Evolutionary conservation across 2,329 filamentous ascomycete species (phyloP).

Genomic region (Zalaria obscura): DNA sequence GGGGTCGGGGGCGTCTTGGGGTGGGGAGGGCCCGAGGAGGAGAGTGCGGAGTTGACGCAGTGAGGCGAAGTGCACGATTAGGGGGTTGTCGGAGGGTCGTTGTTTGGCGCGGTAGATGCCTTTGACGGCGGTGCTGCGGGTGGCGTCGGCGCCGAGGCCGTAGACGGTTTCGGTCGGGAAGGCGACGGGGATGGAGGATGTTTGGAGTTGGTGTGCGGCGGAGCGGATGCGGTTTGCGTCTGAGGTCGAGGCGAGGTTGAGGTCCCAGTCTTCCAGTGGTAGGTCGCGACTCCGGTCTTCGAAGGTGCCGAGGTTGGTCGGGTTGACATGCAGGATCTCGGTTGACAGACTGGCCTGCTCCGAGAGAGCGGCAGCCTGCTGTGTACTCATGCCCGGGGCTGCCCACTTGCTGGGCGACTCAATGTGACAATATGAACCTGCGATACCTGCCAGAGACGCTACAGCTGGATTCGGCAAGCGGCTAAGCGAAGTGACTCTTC

Average conservation of each 20-base stretch:
- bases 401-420: too few relatives aligned
- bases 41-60: conserved; percentile 58
- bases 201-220: conserved; percentile 52
- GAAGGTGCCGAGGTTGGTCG: conserved; percentile 24
- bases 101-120: conserved; percentile 92
- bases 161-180: conserved; percentile 98
- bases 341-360: conserved; percentile 10
- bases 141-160: conserved; percentile 90
- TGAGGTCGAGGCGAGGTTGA: conserved; percentile 18
- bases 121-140: conserved; percentile 63
- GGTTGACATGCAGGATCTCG: conserved; percentile 24
- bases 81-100: conserved; percentile 80
- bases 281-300: conserved; percentile 13
- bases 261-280: conserved; percentile 19
- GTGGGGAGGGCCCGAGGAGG: conserved; percentile 25
- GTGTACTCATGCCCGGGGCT: too few relatives aligned
- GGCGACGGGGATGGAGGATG: conserved; percentile 63
- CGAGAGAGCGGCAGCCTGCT: too few relatives aligned
- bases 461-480: too few relatives aligned
- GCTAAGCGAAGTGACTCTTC: too few relatives aligned
- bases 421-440: too few relatives aligned
- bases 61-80: conserved; percentile 85
- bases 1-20: conserved; percentile 17
- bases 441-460: too few relatives aligned
- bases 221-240: conserved; percentile 42